Evolutionary conservation across 441 rosid species (phyloP).

Genomic region (Adansonia rubrostipa): DNA sequence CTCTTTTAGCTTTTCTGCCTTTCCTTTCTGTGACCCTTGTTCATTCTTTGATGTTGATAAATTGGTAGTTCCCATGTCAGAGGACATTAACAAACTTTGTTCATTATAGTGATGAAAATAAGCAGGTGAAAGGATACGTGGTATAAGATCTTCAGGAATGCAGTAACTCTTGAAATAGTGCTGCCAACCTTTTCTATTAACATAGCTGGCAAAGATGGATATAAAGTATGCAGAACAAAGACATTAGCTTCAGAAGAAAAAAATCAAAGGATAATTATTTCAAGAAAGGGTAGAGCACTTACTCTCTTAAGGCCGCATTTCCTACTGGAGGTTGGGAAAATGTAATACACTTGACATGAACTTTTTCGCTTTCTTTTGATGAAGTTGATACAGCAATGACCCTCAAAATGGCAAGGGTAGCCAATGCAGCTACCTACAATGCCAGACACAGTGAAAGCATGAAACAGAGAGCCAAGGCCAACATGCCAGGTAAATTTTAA

Average conservation of each 20-base stretch:
- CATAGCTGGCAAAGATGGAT: conserved; percentile 59
- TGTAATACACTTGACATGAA: conserved; percentile 90
- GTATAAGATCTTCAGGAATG: conserved; percentile 96
- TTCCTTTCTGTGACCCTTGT: conserved; percentile 47
- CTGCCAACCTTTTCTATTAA: conserved; percentile 91
- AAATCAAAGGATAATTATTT: not conserved
- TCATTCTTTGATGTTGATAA: conserved; percentile 42
- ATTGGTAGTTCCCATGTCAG: conserved; percentile 42
- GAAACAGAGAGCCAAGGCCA: conserved; percentile 22
- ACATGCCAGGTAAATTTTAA: conserved; percentile 6
- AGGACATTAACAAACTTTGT: conserved; percentile 53
- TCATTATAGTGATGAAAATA: conserved; percentile 93
- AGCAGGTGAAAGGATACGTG: conserved; percentile 95
- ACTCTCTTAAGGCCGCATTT: conserved; percentile 97
- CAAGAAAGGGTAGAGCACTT: conserved; percentile 36
- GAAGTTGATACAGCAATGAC: conserved; percentile 81
- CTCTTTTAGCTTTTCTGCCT: conserved; percentile 52
- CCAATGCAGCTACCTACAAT: conserved; percentile 87
- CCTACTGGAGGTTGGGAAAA: conserved; percentile 98
- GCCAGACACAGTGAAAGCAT: conserved; percentile 19
- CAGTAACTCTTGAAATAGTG: conserved; percentile 93
- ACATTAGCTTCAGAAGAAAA: conserved; percentile 15
- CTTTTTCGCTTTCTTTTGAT: conserved; percentile 65
- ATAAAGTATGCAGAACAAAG: not conserved
- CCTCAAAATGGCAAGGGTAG: conserved; percentile 95